phyloP scores from a whole-genome alignment of 1,284 basidiomycete species.

The Vanrija sp. region DNA sequence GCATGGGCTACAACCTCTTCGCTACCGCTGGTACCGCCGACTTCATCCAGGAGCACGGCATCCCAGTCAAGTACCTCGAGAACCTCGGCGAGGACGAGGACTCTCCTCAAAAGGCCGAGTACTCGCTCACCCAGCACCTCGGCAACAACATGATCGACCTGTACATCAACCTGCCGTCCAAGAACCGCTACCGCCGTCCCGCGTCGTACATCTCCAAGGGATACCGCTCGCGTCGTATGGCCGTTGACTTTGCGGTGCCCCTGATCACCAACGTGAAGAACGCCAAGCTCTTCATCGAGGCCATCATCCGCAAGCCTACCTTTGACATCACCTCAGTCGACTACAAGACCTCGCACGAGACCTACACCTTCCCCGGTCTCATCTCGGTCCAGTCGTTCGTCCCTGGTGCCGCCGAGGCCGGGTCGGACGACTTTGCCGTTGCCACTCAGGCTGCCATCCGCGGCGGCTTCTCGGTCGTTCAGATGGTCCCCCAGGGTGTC shows the following conservation, averaged over 20 bases:
- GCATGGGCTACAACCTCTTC: conserved; percentile 93
- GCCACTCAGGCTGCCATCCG: conserved; percentile 76
- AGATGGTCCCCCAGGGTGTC: conserved; percentile 71
- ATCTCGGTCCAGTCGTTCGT: conserved; percentile 85
- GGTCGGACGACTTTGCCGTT: conserved; percentile 62
- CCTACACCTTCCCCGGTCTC: conserved; percentile 87
- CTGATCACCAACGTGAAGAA: conserved; percentile 99
- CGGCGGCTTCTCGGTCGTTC: conserved; percentile 78
- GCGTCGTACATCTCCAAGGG: conserved; percentile 97
- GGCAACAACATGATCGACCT: conserved; percentile 96
- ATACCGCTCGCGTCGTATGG: conserved; percentile 94
- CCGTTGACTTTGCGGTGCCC: conserved; percentile 97
- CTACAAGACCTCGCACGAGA: conserved; percentile 89
- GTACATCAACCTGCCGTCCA: conserved; percentile 98
- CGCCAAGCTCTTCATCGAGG: conserved; percentile 94
- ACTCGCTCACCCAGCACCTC: conserved; percentile 88
- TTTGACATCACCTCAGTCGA: conserved; percentile 88
- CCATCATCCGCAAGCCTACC: conserved; percentile 77
- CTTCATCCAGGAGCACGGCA: conserved; percentile 71
- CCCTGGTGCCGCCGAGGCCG: conserved; percentile 60
- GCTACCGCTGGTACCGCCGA: conserved; percentile 95
- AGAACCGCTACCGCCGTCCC: conserved; percentile 95
- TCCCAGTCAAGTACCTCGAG: conserved; percentile 74
- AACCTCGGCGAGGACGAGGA: conserved; percentile 70
- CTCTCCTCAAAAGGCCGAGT: conserved; percentile 80